A percentile compares a stretch with the other conserved stretches of the same genome.
Evolutionary conservation across 2,329 filamentous ascomycete genomes (phyloP).

Genomic region (Ophiognomonia clavigignenti-juglandacearum): DNA sequence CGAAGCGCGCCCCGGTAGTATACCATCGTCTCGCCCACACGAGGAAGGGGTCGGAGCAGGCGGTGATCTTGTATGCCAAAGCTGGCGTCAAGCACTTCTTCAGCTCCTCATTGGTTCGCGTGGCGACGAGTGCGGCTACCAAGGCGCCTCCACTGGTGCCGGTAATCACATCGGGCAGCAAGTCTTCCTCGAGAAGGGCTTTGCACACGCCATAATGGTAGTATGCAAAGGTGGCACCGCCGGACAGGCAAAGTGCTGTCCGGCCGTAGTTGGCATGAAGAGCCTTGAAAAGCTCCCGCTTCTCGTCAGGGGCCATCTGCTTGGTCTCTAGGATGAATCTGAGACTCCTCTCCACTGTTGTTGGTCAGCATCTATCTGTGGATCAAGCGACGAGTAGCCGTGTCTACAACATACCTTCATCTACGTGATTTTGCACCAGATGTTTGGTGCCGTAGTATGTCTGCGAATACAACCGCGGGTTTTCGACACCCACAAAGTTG

Average conservation of each 20-base stretch:
- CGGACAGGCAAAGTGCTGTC: constrained; percentile 87
- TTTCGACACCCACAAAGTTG: constrained; percentile 95
- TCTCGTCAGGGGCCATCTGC: constrained; percentile 66
- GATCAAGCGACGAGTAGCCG: neutral
- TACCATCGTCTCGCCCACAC: constrained; percentile 85
- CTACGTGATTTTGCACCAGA: constrained; percentile 82
- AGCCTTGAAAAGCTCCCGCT: constrained; percentile 79
- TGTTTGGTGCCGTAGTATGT: constrained; percentile 98
- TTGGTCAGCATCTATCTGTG: constrained; percentile 14
- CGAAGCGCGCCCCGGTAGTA: constrained; percentile 88
- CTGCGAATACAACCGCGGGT: constrained; percentile 90
- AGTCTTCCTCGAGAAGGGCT: constrained; percentile 77
- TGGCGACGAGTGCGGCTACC: constrained; percentile 81
- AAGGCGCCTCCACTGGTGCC: constrained; percentile 93
- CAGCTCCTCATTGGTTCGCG: constrained; percentile 86
- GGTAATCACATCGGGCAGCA: constrained; percentile 90
- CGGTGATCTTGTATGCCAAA: constrained; percentile 77
- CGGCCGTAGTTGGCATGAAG: constrained; percentile 87
- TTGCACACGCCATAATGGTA: constrained; percentile 94
- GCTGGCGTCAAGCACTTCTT: constrained; percentile 80
- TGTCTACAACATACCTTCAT: constrained; percentile 58
- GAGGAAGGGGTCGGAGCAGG: constrained; percentile 72
- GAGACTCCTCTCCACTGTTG: constrained; percentile 58
- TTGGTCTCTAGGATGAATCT: constrained; percentile 63
- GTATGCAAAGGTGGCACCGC: constrained; percentile 91